These are phyloP conservation scores for Septoria petroselini DNA, from an alignment of 2,329 filamentous ascomycete genomes.

Conservation along the genomic window DNA sequence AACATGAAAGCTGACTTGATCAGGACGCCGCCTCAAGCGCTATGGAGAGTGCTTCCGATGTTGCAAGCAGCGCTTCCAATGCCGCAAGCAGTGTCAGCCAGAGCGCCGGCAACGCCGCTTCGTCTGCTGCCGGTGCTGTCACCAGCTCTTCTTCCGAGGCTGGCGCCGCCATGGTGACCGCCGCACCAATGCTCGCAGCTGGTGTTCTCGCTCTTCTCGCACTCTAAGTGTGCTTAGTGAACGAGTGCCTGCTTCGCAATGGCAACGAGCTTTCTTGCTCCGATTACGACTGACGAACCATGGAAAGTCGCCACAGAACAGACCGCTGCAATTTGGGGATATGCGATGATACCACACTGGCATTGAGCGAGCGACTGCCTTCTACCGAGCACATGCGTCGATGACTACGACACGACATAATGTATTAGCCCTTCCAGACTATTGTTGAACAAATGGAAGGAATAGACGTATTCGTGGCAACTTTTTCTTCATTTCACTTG, in stretches of 20 bases:
- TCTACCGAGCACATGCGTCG: conserved; percentile 13
- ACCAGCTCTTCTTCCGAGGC: conserved; percentile 21
- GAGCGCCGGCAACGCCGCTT: conserved; percentile 15
- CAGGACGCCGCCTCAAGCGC: conserved; percentile 15
- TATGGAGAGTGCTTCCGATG: conserved; percentile 19
- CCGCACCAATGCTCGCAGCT: conserved; percentile 36
- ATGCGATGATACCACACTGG: conserved; percentile 21
- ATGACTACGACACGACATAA: conserved; percentile 1
- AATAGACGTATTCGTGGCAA: too few relatives aligned
- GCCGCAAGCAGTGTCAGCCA: conserved; percentile 18
- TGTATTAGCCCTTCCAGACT: too few relatives aligned
- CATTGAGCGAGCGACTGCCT: conserved; percentile 13
- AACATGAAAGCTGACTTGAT: background rate
- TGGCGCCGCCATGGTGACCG: conserved; percentile 34
- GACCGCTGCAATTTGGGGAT: conserved; percentile 10
- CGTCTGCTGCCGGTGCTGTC: conserved; percentile 15
- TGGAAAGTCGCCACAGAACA: conserved; percentile 12
- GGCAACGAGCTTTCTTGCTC: conserved; percentile 1
- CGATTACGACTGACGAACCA: conserved; percentile 21
- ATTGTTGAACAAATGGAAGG: too few relatives aligned
- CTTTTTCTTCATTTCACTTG: too few relatives aligned
- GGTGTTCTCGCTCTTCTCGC: conserved; percentile 46
- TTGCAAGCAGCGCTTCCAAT: conserved; percentile 17
- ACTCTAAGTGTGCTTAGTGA: conserved; percentile 41
- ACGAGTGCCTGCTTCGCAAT: background rate